Evolutionary conservation across 169 alveolate genomes (phyloP).

Genomic region (Plasmodium inui): DNA sequence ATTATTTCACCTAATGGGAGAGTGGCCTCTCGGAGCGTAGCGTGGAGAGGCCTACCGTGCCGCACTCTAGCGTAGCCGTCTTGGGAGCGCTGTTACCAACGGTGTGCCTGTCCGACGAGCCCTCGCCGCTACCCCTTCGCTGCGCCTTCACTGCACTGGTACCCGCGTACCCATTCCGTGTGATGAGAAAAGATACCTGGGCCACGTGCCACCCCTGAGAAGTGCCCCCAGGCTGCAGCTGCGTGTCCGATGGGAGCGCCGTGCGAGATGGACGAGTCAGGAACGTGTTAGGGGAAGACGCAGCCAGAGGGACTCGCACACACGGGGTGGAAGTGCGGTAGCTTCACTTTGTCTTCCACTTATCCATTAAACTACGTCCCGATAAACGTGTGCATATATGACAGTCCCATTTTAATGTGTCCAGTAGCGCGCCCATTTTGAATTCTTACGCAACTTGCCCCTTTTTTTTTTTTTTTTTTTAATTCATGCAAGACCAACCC

Average conservation of each 20-base stretch:
- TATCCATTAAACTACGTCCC: not conserved
- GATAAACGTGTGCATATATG: not conserved
- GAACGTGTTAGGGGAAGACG: not conserved
- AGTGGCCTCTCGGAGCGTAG: not conserved
- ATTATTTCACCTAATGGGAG: constrained; percentile 93
- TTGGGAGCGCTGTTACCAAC: not conserved
- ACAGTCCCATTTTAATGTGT: not conserved
- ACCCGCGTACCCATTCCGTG: not conserved
- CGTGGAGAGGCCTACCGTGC: too few relatives aligned
- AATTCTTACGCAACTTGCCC: not conserved
- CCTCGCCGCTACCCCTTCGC: not conserved
- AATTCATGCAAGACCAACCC: not conserved
- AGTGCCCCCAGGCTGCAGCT: not conserved
- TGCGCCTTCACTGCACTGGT: too few relatives aligned
- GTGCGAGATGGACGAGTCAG: not conserved
- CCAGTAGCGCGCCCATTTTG: not conserved
- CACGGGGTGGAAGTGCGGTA: not conserved
- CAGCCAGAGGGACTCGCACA: not conserved
- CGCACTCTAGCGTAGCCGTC: too few relatives aligned
- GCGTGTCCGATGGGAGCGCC: not conserved
- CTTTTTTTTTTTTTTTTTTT: too few relatives aligned
- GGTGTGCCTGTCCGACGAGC: not conserved
- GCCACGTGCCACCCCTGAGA: not conserved
- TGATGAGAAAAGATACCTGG: not conserved
- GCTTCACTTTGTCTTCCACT: not conserved